Evolutionary conservation across 1,284 basidiomycete genomes (phyloP).

Genomic region (Polyporus tsugae): DNA sequence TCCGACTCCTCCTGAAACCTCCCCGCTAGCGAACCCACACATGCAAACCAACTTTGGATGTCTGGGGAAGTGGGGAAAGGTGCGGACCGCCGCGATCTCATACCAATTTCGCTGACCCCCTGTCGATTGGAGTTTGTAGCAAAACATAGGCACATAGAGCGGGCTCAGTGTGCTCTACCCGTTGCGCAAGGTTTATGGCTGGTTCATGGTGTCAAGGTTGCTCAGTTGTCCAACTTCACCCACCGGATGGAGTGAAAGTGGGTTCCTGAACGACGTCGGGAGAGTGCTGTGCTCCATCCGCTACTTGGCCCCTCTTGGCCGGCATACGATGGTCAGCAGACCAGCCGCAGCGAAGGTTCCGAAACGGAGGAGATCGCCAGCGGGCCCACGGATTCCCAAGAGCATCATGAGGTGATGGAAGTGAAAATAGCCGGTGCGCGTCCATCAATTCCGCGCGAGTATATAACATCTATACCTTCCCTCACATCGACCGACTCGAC

Average conservation of each 20-base stretch:
- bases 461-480: slow-evolving; percentile 18
- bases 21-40: too few species aligned
- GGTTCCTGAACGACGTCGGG: background rate
- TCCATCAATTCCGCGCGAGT: slow-evolving; percentile 14
- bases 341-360: slow-evolving; percentile 10
- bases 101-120: background rate
- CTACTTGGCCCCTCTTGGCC: slow-evolving; percentile 1
- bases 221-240: background rate
- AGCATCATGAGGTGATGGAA: slow-evolving; percentile 26
- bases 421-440: slow-evolving; percentile 22
- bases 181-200: background rate
- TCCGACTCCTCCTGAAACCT: too few species aligned
- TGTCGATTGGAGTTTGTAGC: background rate
- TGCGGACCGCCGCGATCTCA: background rate
- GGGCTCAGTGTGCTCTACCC: background rate
- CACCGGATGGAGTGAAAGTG: background rate
- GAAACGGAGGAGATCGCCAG: slow-evolving; percentile 3
- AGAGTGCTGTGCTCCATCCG: background rate
- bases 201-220: background rate
- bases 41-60: too few species aligned
- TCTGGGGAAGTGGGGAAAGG: background rate
- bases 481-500: slow-evolving; percentile 24
- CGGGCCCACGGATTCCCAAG: slow-evolving; percentile 16
- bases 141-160: background rate
- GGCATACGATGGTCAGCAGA: slow-evolving; percentile 20